Percentiles rank a stretch among this genome's conserved stretches.
Evolutionary conservation across 169 alveolate genomes (phyloP).

Genomic region (Perkinsus marinus): DNA sequence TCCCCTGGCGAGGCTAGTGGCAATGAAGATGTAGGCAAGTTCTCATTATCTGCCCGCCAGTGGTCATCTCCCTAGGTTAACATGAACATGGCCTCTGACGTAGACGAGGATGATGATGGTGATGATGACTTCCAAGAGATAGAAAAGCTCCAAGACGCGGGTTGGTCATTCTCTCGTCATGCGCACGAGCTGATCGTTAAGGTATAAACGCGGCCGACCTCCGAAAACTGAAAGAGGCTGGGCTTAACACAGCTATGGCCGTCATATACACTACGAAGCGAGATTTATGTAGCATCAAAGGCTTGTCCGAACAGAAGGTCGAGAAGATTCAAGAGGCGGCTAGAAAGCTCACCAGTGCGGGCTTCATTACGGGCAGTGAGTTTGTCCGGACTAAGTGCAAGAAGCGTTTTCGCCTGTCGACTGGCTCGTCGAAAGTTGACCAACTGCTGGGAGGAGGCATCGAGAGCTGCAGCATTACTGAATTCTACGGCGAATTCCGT

Average conservation of each 20-base stretch:
- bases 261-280: constrained; percentile 26
- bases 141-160: neutral
- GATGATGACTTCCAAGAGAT: neutral
- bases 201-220: constrained; percentile 29
- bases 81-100: neutral
- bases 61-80: neutral
- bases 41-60: neutral
- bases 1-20: neutral
- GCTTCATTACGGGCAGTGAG: constrained; percentile 28
- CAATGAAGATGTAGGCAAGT: neutral
- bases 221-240: constrained; percentile 28
- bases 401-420: constrained; percentile 75
- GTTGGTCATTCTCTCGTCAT: neutral
- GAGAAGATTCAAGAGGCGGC: constrained; percentile 82
- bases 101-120: neutral
- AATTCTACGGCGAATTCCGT: constrained; percentile 94
- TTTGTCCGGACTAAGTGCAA: constrained; percentile 42
- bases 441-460: constrained; percentile 91
- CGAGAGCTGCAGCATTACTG: constrained; percentile 87
- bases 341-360: constrained; percentile 42
- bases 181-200: neutral
- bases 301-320: constrained; percentile 89
- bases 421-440: constrained; percentile 87
- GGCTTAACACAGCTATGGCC: constrained; percentile 28
- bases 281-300: constrained; percentile 64